Percentiles rank a stretch among this genome's conserved stretches.
phyloP scores from a whole-genome alignment of 2,329 filamentous ascomycete species.

The Lasiodiplodia gonubiensis region DNA sequence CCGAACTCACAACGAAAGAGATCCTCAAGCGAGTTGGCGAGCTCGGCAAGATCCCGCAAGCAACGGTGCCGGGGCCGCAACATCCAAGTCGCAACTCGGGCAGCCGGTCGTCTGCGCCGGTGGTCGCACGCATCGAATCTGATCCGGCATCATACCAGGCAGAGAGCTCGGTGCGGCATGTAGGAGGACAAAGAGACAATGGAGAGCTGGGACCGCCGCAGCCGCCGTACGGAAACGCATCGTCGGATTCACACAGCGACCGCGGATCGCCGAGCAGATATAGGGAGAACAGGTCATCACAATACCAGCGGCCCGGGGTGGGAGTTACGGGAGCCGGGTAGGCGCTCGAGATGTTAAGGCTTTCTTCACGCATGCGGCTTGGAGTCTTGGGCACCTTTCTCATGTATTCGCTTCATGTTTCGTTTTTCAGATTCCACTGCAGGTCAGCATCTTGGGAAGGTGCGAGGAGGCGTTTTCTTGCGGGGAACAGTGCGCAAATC shows the following conservation, averaged over 20 bases:
- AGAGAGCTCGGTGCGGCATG: constrained; percentile 81
- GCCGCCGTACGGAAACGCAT: constrained; percentile 43
- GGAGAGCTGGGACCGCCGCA: constrained; percentile 42
- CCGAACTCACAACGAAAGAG: constrained; percentile 94
- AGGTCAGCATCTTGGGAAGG: constrained; percentile 26
- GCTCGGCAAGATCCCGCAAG: constrained; percentile 69
- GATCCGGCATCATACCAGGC: constrained; percentile 84
- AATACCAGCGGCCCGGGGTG: constrained; percentile 42
- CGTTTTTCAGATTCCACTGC: constrained; percentile 16
- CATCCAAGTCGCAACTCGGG: constrained; percentile 62
- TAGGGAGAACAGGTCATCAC: constrained; percentile 42
- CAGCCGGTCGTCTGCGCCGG: constrained; percentile 55
- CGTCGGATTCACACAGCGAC: constrained; percentile 34
- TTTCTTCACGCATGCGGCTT: constrained; percentile 20
- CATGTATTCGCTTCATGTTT: constrained; percentile 25
- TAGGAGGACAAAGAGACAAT: constrained; percentile 49
- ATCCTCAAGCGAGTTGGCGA: constrained; percentile 94
- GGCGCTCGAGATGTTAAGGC: constrained; percentile 7
- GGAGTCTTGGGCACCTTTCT: constrained; percentile 25
- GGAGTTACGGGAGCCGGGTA: constrained; percentile 29
- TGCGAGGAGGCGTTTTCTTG: constrained; percentile 25
- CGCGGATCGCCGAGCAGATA: constrained; percentile 44
- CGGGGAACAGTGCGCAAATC: constrained; percentile 15
- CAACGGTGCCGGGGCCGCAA: constrained; percentile 56
- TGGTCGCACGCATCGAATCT: constrained; percentile 79